Conservation (phyloP, 1,284 basidiomycete genomes). For the Microbotryum lychnidis-dioicae region DNA sequence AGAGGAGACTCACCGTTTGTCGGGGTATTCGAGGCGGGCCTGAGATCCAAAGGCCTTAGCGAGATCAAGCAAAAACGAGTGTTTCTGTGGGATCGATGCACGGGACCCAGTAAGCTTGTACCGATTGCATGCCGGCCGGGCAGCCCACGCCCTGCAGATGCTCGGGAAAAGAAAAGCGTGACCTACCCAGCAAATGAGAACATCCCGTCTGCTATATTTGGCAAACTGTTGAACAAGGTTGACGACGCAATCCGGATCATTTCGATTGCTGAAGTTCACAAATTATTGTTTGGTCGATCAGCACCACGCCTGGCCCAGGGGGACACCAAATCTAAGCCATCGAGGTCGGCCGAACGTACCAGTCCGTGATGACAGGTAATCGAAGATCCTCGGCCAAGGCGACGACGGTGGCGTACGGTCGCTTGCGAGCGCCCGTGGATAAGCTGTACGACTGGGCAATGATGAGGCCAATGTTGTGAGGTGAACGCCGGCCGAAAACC, state of each 20-base stretch:
- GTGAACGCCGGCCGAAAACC: constrained; percentile 31
- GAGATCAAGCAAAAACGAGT: constrained; percentile 33
- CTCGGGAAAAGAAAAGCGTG: not conserved
- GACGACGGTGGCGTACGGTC: constrained; percentile 39
- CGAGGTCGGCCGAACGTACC: constrained; percentile 14
- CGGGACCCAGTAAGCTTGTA: not conserved
- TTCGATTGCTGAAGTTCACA: constrained; percentile 28
- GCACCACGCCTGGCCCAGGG: not conserved
- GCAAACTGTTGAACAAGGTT: constrained; percentile 32
- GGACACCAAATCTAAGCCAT: not conserved
- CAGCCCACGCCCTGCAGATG: not conserved
- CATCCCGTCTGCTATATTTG: constrained; percentile 19
- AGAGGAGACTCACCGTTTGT: constrained; percentile 22
- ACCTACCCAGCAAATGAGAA: constrained; percentile 36
- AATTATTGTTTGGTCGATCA: not conserved
- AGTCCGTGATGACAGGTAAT: constrained; percentile 36
- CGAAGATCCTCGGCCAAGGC: constrained; percentile 37
- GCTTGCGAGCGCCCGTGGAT: constrained; percentile 31
- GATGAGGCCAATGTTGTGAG: constrained; percentile 37
- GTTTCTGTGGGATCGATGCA: constrained; percentile 21
- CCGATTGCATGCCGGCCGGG: not conserved
- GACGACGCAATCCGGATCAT: constrained; percentile 36
- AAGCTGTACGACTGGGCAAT: constrained; percentile 35
- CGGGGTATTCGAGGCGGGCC: constrained; percentile 26
- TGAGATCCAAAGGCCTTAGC: constrained; percentile 34